phyloP scores from a whole-genome alignment of 2,329 filamentous ascomycete genomes.

The Alternaria incomplexa region DNA sequence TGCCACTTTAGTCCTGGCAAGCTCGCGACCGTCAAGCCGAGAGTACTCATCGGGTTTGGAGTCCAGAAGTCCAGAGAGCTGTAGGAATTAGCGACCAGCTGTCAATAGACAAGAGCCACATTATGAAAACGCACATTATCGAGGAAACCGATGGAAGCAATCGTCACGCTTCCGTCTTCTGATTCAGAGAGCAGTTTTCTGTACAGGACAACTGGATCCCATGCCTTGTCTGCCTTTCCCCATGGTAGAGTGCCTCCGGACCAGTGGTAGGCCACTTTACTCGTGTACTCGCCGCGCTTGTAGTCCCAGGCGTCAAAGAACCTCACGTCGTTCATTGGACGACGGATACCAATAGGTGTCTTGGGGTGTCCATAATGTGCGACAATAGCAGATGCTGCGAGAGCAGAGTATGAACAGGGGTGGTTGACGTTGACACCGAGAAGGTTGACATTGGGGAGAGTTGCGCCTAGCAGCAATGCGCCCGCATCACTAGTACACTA shows the following conservation, averaged over 20 bases:
- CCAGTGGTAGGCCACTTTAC: slow-evolving; percentile 3
- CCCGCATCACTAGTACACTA: neutral
- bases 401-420: neutral
- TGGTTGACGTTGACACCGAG: neutral
- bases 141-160: neutral
- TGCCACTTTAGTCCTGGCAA: neutral
- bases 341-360: neutral
- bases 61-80: neutral
- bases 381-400: neutral
- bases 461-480: neutral
- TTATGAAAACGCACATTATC: neutral
- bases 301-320: neutral
- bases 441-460: neutral
- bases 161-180: neutral
- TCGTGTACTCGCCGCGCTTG: neutral
- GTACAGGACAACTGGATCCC: neutral
- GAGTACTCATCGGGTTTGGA: neutral
- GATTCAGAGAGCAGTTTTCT: neutral
- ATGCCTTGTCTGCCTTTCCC: neutral
- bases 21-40: neutral
- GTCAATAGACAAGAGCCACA: neutral
- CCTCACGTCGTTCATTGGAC: neutral
- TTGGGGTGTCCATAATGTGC: neutral
- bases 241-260: neutral
- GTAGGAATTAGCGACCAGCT: neutral